Conservation (phyloP, 805 yeast genomes). For the Candida peoriensis region DNA sequence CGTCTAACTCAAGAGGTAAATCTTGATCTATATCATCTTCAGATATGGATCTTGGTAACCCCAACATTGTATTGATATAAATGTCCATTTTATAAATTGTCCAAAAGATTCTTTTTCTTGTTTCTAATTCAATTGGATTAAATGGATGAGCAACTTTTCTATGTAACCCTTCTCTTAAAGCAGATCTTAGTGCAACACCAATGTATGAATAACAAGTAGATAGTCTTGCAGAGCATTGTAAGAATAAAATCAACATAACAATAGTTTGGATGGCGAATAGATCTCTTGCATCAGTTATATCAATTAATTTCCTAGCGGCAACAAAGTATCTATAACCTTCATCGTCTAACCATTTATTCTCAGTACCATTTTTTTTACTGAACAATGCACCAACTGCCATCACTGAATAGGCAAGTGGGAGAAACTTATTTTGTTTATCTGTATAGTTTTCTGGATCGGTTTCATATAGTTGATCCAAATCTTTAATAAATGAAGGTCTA, state of each 20-base stretch:
- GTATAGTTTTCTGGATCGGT: conserved; percentile 68
- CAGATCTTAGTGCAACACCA: conserved; percentile 81
- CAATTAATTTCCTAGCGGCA: conserved; percentile 75
- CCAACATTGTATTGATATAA: conserved; percentile 81
- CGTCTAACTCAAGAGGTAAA: conserved; percentile 79
- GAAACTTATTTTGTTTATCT: conserved; percentile 65
- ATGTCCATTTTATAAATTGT: conserved; percentile 88
- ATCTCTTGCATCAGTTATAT: conserved; percentile 78
- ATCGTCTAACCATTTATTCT: conserved; percentile 44
- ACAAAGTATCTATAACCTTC: conserved; percentile 78
- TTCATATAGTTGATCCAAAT: conserved; percentile 69
- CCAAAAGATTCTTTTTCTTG: conserved; percentile 82
- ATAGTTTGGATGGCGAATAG: conserved; percentile 78
- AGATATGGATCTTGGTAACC: conserved; percentile 72
- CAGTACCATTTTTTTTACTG: conserved; percentile 38
- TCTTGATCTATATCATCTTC: conserved; percentile 86
- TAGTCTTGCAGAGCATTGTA: conserved; percentile 84
- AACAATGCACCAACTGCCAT: conserved; percentile 86
- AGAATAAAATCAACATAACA: conserved; percentile 77
- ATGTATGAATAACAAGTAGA: conserved; percentile 86
- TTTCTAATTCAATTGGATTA: conserved; percentile 77
- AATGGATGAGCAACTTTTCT: conserved; percentile 53
- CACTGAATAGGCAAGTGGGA: conserved; percentile 81
- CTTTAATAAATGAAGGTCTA: conserved; percentile 71
- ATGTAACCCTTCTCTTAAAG: conserved; percentile 78